phyloP scores from a whole-genome alignment of 1,284 basidiomycete species.

The Leccinum subrobustum region DNA sequence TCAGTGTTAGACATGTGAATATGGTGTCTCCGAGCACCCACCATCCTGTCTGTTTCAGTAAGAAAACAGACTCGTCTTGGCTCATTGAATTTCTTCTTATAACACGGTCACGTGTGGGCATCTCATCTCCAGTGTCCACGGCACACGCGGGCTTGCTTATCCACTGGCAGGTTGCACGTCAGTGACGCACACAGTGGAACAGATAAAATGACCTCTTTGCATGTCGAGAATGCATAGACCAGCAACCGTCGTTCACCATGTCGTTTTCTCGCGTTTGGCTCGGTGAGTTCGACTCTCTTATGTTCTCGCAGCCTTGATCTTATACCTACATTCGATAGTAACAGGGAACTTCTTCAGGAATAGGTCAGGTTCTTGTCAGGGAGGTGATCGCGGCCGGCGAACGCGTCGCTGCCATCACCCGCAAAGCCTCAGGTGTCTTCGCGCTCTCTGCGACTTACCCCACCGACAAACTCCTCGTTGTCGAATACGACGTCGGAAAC shows the following conservation, averaged over 20 bases:
- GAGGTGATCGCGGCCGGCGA: conserved; percentile 26
- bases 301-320: too few relatives aligned
- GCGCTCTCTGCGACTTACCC: conserved; percentile 14
- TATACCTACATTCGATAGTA: conserved; percentile 6
- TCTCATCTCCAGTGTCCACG: too few relatives aligned
- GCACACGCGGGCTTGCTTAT: too few relatives aligned
- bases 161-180: too few relatives aligned
- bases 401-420: conserved; percentile 26
- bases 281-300: conserved; percentile 10
- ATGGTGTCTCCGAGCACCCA: neutral
- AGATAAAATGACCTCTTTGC: conserved; percentile 13
- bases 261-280: conserved; percentile 27
- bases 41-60: neutral
- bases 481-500: conserved; percentile 25
- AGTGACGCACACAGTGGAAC: neutral
- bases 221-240: neutral
- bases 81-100: too few relatives aligned
- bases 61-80: too few relatives aligned
- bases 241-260: conserved; percentile 12
- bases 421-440: conserved; percentile 18
- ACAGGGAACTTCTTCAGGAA: conserved; percentile 28
- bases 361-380: conserved; percentile 19
- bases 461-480: conserved; percentile 20
- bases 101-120: too few relatives aligned
- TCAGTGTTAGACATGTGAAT: neutral